phyloP scores from a whole-genome alignment of 169 alveolate genomes.

The Cryptosporidium ubiquitum region DNA sequence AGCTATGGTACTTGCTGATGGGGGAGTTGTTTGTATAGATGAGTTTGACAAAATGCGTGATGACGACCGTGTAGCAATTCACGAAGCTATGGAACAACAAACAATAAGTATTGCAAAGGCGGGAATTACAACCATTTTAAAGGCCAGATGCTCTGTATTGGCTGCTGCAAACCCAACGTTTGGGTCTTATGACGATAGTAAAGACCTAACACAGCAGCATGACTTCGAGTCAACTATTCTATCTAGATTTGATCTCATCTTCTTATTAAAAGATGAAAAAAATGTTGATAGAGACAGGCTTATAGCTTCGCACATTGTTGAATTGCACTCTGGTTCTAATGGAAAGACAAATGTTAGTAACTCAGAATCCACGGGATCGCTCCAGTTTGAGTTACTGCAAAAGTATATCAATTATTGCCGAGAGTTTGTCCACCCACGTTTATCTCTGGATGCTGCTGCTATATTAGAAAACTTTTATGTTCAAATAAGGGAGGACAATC shows the following conservation, averaged over 20 bases:
- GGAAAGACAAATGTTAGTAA: conserved; percentile 13
- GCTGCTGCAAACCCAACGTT: conserved; percentile 99
- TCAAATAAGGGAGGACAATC: conserved; percentile 91
- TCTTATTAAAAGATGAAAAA: conserved; percentile 96
- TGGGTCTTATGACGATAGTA: conserved; percentile 96
- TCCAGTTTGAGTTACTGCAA: conserved; percentile 84
- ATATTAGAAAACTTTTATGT: conserved; percentile 94
- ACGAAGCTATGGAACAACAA: conserved; percentile 99
- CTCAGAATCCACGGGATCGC: conserved; percentile 68
- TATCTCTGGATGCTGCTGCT: conserved; percentile 95
- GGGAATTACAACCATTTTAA: conserved; percentile 98
- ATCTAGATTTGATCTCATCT: conserved; percentile 96
- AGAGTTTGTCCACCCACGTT: conserved; percentile 91
- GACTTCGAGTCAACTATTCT: conserved; percentile 98
- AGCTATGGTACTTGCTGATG: conserved; percentile 99
- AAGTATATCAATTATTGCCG: conserved; percentile 90
- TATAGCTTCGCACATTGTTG: conserved; percentile 92
- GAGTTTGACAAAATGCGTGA: conserved; percentile 99
- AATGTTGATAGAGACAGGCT: conserved; percentile 91
- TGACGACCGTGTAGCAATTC: conserved; percentile 99
- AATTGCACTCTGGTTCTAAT: conserved; percentile 83
- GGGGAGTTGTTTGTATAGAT: conserved; percentile 99
- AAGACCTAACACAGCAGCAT: conserved; percentile 96
- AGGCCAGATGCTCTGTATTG: conserved; percentile 96
- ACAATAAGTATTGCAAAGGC: conserved; percentile 99